Conservation (phyloP, 2,329 filamentous ascomycete genomes). For the Fusarium avenaceum region DNA sequence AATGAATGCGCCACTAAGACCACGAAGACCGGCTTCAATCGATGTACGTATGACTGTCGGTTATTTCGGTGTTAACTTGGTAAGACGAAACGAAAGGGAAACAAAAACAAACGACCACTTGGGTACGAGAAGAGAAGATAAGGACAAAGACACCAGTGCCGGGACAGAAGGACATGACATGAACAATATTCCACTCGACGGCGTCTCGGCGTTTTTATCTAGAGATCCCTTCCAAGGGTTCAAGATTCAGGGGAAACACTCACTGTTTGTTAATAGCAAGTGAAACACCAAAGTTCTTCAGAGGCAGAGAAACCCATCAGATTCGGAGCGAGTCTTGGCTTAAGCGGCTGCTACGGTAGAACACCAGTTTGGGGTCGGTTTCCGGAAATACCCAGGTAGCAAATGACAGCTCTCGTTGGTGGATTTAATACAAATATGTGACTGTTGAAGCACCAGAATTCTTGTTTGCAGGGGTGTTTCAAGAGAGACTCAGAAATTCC, state of each 20-base stretch:
- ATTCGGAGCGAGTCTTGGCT: conserved; percentile 39
- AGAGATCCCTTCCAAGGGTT: conserved; percentile 3
- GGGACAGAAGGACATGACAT: conserved; percentile 34
- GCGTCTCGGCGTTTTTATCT: conserved; percentile 38
- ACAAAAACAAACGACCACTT: conserved; percentile 40
- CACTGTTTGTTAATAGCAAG: conserved; percentile 23
- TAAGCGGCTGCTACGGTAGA: conserved; percentile 35
- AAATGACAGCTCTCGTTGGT: conserved; percentile 39
- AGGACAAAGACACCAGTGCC: conserved; percentile 24
- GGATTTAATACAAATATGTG: conserved; percentile 36
- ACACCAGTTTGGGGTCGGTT: conserved; percentile 42
- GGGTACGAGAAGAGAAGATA: conserved; percentile 28
- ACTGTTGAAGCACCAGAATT: conserved; percentile 33
- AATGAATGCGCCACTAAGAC: conserved; percentile 32
- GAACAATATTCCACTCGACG: conserved; percentile 26
- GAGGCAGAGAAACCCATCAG: conserved; percentile 22
- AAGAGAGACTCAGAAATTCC: conserved; percentile 13
- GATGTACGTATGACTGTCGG: conserved; percentile 15
- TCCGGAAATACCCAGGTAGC: conserved; percentile 31
- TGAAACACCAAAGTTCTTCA: conserved; percentile 28
- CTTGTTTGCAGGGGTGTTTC: conserved; percentile 38
- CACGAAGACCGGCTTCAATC: conserved; percentile 46
- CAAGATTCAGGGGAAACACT: conserved; percentile 37
- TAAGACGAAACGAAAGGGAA: conserved; percentile 19
- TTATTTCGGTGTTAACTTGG: conserved; percentile 25